Base-by-base conservation (phyloP, 108 stramenopile genomes). In the Discostella pseudostelligera region DNA sequence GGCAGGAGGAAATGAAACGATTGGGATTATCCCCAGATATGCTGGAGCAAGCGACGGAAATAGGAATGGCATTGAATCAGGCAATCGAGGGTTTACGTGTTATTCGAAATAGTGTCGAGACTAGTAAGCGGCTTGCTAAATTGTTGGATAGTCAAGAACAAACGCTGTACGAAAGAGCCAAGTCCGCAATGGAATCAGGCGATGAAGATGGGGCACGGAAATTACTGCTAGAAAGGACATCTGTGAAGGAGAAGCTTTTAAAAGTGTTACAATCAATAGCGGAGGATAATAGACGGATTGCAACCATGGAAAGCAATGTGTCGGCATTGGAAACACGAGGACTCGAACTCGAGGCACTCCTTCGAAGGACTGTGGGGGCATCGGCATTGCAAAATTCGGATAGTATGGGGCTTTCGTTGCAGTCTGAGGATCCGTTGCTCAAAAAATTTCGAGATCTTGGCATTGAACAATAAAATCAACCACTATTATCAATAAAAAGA, bases 401-500 rank as follows among this genome's bases (percentile, higher is more conserved):
- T 39, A 40, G 22, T 40, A 24, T 70, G 50, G 73, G 67, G 2
- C 59, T 89, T 8, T 79, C 88, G 8, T 55, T 89, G 39, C 59
- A 81, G 13, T 35, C 22, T 1, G 87, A 88, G 62, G 92, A 93
- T 72, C 92, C 92, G 1, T 59, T 93, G 44, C 66, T 93, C 12
- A 54, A 81, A 53, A 87, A 90, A 58, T 93, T 93, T 67, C 59
- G 71, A 14, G 92, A 93, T 65, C n/a, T 86, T 36, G 92, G 89
- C 16, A 86, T 88, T 32, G 36, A 56, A 56, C 9, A 43, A 32
- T 32, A 32, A 32, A 4, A 5, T 32, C 5, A 32, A 32, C 4
- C 4, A 32, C 32, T 4, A 32, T 32, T 4, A 32, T 32, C 32
- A 32, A n/a, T n/a, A n/a, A n/a, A n/a, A n/a, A n/a, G n/a, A n/a